Conservation (phyloP, 805 yeast genomes). For the Starmerella kuoi region DNA sequence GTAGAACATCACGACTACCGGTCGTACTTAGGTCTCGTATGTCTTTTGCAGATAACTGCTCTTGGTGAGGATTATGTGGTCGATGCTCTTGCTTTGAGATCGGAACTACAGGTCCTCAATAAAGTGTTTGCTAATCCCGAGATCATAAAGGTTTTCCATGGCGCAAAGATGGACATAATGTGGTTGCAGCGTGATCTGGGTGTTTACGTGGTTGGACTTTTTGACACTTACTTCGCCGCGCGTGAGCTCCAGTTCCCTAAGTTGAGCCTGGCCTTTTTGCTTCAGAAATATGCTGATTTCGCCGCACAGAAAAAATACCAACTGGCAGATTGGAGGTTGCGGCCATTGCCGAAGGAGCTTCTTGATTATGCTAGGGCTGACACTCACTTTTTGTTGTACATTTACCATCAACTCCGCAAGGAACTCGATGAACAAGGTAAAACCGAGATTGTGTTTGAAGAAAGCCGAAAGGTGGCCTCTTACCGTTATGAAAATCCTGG, state of each 20-base stretch:
- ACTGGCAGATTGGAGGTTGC: conserved; percentile 87
- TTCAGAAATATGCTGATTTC: conserved; percentile 70
- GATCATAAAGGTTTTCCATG: conserved; percentile 82
- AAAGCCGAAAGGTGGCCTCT: conserved; percentile 67
- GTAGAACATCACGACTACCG: conserved; percentile 91
- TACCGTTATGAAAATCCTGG: conserved; percentile 72
- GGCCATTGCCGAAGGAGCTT: conserved; percentile 74
- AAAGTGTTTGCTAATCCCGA: conserved; percentile 67
- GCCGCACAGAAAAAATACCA: conserved; percentile 90
- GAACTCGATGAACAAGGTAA: conserved; percentile 41
- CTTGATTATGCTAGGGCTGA: conserved; percentile 82
- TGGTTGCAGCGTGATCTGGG: conserved; percentile 97
- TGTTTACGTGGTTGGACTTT: conserved; percentile 70
- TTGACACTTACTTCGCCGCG: conserved; percentile 89
- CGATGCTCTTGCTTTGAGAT: conserved; percentile 71
- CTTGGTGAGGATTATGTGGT: conserved; percentile 73
- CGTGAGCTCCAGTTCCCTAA: conserved; percentile 66
- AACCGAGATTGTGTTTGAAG: conserved; percentile 42
- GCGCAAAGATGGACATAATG: conserved; percentile 90
- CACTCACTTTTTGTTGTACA: conserved; percentile 77
- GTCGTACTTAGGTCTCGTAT: conserved; percentile 80
- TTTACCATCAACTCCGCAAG: conserved; percentile 63
- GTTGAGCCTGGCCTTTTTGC: conserved; percentile 69
- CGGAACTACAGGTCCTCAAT: conserved; percentile 56
- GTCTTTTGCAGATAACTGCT: conserved; percentile 83